A percentile compares a stretch with the other conserved stretches of the same genome.
These are phyloP conservation scores for Leptoxyphium fumago DNA, from an alignment of 2,329 filamentous ascomycete species.

Conservation along the genomic window DNA sequence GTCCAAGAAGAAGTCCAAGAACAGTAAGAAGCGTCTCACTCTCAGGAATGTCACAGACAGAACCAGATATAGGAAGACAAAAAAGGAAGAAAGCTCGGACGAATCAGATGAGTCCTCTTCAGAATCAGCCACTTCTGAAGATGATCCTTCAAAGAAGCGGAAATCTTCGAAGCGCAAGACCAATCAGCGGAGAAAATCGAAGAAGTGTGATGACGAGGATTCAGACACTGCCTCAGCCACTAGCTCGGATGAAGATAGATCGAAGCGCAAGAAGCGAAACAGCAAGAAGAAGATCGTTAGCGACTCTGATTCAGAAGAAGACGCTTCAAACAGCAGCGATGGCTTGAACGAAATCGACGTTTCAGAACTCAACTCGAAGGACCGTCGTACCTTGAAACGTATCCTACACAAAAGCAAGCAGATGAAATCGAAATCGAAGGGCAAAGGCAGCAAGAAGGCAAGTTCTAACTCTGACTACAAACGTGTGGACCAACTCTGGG, in stretches of 20 bases:
- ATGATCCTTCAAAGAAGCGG: constrained; percentile 9
- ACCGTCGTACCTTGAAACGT: not conserved
- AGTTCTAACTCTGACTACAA: constrained; percentile 51
- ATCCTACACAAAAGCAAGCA: not conserved
- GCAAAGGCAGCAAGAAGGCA: constrained; percentile 14
- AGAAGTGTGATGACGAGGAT: constrained; percentile 6
- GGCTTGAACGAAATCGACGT: not conserved
- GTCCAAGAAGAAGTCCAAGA: constrained; percentile 3
- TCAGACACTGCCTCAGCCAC: constrained; percentile 8
- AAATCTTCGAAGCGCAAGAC: constrained; percentile 9
- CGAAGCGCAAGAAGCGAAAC: constrained; percentile 11
- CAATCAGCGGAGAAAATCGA: constrained; percentile 11
- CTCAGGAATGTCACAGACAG: constrained; percentile 2
- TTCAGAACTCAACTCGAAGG: not conserved
- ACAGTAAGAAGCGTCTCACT: constrained; percentile 1
- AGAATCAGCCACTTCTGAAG: constrained; percentile 11
- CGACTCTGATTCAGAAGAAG: constrained; percentile 2
- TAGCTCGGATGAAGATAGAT: constrained; percentile 9
- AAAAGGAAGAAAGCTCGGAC: constrained; percentile 10
- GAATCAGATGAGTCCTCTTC: constrained; percentile 8
- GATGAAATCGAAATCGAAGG: constrained; percentile 1
- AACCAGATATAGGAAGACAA: constrained; percentile 7
- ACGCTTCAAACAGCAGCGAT: constrained; percentile 1
- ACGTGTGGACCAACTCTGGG: constrained; percentile 49
- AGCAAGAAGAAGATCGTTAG: constrained; percentile 1